Evolutionary conservation across 2,329 filamentous ascomycete genomes (phyloP).

Genomic region (Claviceps quebecensis): DNA sequence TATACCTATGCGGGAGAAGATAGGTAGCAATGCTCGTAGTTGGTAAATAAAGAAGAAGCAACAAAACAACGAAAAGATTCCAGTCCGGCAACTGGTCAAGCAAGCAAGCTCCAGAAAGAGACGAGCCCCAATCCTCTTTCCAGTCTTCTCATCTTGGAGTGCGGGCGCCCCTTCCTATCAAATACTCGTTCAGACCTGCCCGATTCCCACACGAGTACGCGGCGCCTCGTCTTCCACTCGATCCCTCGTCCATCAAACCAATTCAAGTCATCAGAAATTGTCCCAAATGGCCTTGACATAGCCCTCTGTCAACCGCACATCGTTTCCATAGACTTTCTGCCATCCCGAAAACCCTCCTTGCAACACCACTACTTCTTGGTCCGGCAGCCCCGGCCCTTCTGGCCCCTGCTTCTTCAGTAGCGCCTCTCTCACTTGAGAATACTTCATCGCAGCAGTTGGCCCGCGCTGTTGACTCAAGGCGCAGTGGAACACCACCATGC

Average conservation of each 20-base stretch:
- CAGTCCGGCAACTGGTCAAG: neutral
- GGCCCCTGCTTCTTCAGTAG: conserved; percentile 20
- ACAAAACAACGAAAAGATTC: neutral
- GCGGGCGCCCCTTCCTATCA: neutral
- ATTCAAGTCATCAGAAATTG: conserved; percentile 26
- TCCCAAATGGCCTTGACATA: conserved; percentile 80
- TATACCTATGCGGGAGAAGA: neutral
- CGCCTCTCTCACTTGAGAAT: conserved; percentile 56
- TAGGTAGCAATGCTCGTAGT: neutral
- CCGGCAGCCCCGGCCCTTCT: conserved; percentile 13
- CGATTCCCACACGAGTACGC: neutral
- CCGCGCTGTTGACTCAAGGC: conserved; percentile 83
- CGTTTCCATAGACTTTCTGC: conserved; percentile 72
- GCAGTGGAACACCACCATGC: conserved; percentile 89
- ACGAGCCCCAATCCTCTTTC: neutral
- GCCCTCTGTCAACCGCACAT: conserved; percentile 68
- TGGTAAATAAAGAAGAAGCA: neutral
- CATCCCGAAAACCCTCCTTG: conserved; percentile 77
- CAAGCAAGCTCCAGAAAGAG: neutral
- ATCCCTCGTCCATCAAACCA: neutral
- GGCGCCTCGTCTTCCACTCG: neutral
- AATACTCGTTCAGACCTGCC: neutral
- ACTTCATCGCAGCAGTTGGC: conserved; percentile 68
- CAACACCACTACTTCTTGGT: conserved; percentile 67
- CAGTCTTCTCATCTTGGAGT: neutral